A percentile compares a stretch with the other conserved stretches of the same genome.
These are phyloP conservation scores for Moricandia moricandioides DNA, from an alignment of 345 rosid genomes.

Conservation along the genomic window DNA sequence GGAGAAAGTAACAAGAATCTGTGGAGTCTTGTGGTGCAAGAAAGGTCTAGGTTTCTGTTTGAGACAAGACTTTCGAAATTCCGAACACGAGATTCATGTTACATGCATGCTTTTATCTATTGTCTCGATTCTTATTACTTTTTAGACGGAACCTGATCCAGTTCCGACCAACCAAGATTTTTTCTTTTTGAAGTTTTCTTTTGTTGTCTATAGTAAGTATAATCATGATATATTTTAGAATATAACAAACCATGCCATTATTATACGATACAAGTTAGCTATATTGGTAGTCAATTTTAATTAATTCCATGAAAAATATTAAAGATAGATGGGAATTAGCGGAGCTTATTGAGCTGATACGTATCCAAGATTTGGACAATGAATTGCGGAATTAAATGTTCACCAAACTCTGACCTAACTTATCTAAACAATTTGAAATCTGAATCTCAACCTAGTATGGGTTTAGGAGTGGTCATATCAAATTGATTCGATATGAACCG, in stretches of 20 bases:
- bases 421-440: not conserved
- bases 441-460: not conserved
- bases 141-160: not conserved
- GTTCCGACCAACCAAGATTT: conserved; percentile 1
- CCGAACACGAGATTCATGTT: not conserved
- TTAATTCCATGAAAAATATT: not conserved
- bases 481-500: not conserved
- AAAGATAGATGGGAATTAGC: not conserved
- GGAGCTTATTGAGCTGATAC: conserved; percentile 14
- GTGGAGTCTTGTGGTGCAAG: not conserved
- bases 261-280: not conserved
- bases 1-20: not conserved
- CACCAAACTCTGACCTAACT: conserved; percentile 28
- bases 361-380: not conserved
- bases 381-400: conserved; percentile 2
- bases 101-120: not conserved
- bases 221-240: not conserved
- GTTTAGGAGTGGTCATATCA: not conserved
- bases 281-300: not conserved
- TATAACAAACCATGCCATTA: not conserved
- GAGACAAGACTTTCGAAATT: not conserved
- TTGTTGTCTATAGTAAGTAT: not conserved
- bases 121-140: not conserved
- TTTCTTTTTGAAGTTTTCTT: not conserved
- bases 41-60: not conserved